Evolutionary conservation across 352 stramenopile species (phyloP).

Genomic region (Phytophthora cactorum): DNA sequence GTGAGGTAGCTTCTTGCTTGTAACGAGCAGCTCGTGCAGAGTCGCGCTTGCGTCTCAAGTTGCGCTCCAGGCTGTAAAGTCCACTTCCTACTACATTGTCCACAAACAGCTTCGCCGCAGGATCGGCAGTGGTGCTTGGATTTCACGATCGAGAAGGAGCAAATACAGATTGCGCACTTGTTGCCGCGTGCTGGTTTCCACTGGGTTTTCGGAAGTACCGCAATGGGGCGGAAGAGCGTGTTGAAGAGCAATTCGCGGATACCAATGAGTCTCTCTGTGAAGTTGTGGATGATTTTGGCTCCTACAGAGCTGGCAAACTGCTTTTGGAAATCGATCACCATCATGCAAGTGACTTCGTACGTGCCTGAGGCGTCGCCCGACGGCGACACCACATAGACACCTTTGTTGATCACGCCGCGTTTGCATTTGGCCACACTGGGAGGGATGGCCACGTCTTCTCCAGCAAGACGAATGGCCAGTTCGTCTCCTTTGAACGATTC

Average conservation of each 20-base stretch:
- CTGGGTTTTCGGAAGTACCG: constrained; percentile 55
- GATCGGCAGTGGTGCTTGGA: constrained; percentile 80
- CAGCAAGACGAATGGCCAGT: constrained; percentile 67
- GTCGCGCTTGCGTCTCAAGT: constrained; percentile 67
- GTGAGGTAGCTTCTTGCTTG: constrained; percentile 69
- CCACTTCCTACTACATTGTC: constrained; percentile 86
- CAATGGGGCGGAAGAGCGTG: constrained; percentile 80
- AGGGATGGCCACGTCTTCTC: constrained; percentile 69
- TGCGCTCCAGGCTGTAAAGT: constrained; percentile 69
- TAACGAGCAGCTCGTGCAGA: constrained; percentile 85
- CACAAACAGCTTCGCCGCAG: constrained; percentile 84
- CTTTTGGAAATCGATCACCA: constrained; percentile 87
- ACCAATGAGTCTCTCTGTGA: constrained; percentile 76
- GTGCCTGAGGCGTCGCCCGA: constrained; percentile 41
- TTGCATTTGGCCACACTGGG: constrained; percentile 88
- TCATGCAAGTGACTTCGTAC: constrained; percentile 87
- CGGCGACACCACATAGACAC: constrained; percentile 69
- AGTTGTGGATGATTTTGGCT: constrained; percentile 80
- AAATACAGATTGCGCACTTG: constrained; percentile 72
- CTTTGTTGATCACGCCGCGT: constrained; percentile 84
- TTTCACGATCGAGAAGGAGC: constrained; percentile 77
- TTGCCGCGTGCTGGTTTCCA: constrained; percentile 70
- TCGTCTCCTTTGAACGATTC: constrained; percentile 88
- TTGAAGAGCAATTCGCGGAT: constrained; percentile 87
- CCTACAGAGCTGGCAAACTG: constrained; percentile 68